A percentile compares a stretch with the other conserved stretches of the same genome.
These are phyloP conservation scores for Aphanocladium album DNA, from an alignment of 2,329 filamentous ascomycete genomes.

Conservation along the genomic window DNA sequence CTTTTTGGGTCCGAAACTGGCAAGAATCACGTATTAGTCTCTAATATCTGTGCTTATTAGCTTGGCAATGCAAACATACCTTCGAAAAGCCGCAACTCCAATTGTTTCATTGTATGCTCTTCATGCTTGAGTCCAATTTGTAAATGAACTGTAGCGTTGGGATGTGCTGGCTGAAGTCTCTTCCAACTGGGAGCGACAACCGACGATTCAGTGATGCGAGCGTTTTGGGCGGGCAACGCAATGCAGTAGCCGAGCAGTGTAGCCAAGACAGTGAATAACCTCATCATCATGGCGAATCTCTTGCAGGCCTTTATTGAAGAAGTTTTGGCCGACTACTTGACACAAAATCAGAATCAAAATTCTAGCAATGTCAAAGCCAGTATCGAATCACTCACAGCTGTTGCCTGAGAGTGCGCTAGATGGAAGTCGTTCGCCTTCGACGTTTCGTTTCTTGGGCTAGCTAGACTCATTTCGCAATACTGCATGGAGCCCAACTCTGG, in stretches of 20 bases:
- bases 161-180: neutral
- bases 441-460: too few relatives aligned
- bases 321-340: too few relatives aligned
- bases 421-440: too few relatives aligned
- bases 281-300: neutral
- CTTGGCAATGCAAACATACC: neutral
- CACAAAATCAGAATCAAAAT: too few relatives aligned
- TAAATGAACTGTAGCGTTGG: neutral
- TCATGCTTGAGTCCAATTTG: conserved; percentile 6
- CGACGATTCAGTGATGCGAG: neutral
- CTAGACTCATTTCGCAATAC: too few relatives aligned
- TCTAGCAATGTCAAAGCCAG: too few relatives aligned
- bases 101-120: neutral
- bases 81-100: conserved; percentile 4
- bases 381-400: too few relatives aligned
- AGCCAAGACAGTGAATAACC: neutral
- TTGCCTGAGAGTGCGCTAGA: too few relatives aligned
- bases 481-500: too few relatives aligned
- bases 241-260: neutral
- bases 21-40: too few relatives aligned
- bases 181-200: neutral
- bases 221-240: neutral
- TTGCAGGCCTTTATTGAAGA: too few relatives aligned
- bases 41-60: too few relatives aligned
- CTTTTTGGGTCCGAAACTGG: conserved; percentile 5